phyloP scores from a whole-genome alignment of 2,329 filamentous ascomycete genomes.

The Lachnellula willkommii region DNA sequence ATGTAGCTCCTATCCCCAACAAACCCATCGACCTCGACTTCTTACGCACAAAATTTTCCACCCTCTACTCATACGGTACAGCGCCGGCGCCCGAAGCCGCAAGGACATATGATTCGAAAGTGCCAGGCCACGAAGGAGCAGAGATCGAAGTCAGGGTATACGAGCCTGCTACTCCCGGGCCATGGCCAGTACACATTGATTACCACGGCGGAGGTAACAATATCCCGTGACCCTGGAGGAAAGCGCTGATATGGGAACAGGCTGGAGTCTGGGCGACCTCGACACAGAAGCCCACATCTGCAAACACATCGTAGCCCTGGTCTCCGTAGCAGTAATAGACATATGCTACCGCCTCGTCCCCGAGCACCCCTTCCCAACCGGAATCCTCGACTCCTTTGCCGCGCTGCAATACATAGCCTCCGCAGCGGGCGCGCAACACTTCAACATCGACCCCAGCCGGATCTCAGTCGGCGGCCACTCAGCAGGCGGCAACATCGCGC shows the following conservation, averaged over 20 bases:
- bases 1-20: slow-evolving; percentile 38
- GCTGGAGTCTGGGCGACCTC: slow-evolving; percentile 45
- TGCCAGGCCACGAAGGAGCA: slow-evolving; percentile 32
- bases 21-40: slow-evolving; percentile 37
- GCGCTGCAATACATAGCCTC: slow-evolving; percentile 28
- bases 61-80: slow-evolving; percentile 42
- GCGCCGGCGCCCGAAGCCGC: slow-evolving; percentile 31
- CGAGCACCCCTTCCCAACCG: slow-evolving; percentile 44
- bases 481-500: slow-evolving; percentile 39
- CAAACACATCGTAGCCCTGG: slow-evolving; percentile 41
- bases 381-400: slow-evolving; percentile 43
- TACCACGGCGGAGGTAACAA: slow-evolving; percentile 41
- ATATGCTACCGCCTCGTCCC: slow-evolving; percentile 49
- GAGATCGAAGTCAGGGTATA: slow-evolving; percentile 40
- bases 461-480: slow-evolving; percentile 44
- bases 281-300: slow-evolving; percentile 46
- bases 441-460: slow-evolving; percentile 35
- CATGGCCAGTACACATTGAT: slow-evolving; percentile 44
- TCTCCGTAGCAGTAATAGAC: slow-evolving; percentile 43
- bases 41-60: slow-evolving; percentile 39
- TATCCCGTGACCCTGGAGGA: neutral
- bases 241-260: slow-evolving; percentile 6
- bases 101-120: slow-evolving; percentile 35
- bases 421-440: slow-evolving; percentile 14
- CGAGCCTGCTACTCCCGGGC: slow-evolving; percentile 36